Evolutionary conservation across 495 filamentous ascomycete species (phyloP), one percentile per base, ranked within the genome.

Genomic region (Tetracladium setigerum): DNA sequence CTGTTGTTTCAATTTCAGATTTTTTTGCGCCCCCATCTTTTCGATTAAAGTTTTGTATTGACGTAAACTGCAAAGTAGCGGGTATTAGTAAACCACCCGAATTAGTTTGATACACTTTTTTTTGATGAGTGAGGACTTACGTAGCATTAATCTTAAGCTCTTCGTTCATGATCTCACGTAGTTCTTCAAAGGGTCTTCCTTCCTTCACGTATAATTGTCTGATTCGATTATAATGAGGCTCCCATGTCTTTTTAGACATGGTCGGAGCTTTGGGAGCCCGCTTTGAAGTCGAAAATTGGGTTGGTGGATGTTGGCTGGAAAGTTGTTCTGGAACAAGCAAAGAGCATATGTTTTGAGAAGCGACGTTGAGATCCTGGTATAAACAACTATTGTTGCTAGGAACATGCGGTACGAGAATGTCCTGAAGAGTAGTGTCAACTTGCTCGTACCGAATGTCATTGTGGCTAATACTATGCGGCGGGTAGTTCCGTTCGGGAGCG

Each of bases 201-300:
- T 49, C 46, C 16, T 33, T 17, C 2, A 49, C 46, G 27, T 12
- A 49, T 7, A 49, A 30, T 16, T 49, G 38, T 19, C 46, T 13
- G n/a, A 49, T 49, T 3, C 24, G 46, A 13, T 32, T 15, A 22
- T 31, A 13, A n/a, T 15, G 22, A 10, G 46, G 46, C 13, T 41
- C 17, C 46, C 46, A 49, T 18, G 15, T 41, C 15, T 41, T 32
- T 12, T 16, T 15, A 33, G 37, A 33, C 11, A 49, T 49, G n/a
- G 46, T 49, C 15, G 38, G 14, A 16, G 30, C 46, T 16, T 49
- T 49, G 24, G 46, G 46, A 11, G 37, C 46, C 19, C 46, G 46
- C 38, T 49, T 49, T 34, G 22, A 3, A 27, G 22, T 27, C 22
- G 22, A 3, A 3, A 3, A 7, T 27, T 27, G n/a, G n/a, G n/a